Evolutionary conservation across 805 yeast species (phyloP).

Genomic region (Metschnikowia rubicola): DNA sequence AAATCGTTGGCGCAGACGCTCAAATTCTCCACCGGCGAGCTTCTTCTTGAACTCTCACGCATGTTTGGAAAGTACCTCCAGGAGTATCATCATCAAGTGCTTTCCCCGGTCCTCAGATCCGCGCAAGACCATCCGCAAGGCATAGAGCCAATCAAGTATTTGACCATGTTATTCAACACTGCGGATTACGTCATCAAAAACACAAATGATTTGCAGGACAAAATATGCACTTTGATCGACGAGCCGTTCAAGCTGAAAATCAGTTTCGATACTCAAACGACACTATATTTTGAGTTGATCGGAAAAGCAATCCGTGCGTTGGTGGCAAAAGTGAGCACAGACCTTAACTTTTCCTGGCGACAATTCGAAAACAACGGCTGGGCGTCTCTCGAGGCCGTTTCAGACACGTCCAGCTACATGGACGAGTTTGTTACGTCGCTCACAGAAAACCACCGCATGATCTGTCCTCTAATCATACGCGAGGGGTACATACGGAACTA

Average conservation of each 20-base stretch:
- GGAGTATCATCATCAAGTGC: slow-evolving; percentile 36
- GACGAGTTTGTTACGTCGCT: slow-evolving; percentile 51
- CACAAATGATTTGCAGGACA: slow-evolving; percentile 70
- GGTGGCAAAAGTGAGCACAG: slow-evolving; percentile 54
- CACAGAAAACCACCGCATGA: slow-evolving; percentile 41
- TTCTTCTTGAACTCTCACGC: slow-evolving; percentile 36
- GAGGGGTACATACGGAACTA: slow-evolving; percentile 69
- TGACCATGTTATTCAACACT: slow-evolving; percentile 76
- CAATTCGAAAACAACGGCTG: slow-evolving; percentile 77
- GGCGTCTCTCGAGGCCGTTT: slow-evolving; percentile 59
- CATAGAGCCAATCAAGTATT: slow-evolving; percentile 59
- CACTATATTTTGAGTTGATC: slow-evolving; percentile 54
- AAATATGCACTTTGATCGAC: slow-evolving; percentile 40
- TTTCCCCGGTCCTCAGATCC: slow-evolving; percentile 29
- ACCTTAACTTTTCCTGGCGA: slow-evolving; percentile 72
- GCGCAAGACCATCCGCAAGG: slow-evolving; percentile 28
- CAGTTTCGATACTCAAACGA: slow-evolving; percentile 55
- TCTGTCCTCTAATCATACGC: slow-evolving; percentile 59
- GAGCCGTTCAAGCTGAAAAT: slow-evolving; percentile 37
- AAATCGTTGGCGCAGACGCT: slow-evolving; percentile 48
- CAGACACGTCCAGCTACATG: slow-evolving; percentile 71
- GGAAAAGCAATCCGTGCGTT: slow-evolving; percentile 55
- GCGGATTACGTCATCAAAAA: slow-evolving; percentile 86
- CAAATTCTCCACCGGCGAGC: slow-evolving; percentile 16
- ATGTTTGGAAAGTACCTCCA: slow-evolving; percentile 65